A percentile compares a stretch with the other conserved stretches of the same genome.
phyloP scores from a whole-genome alignment of 148 eudicot genomes.

The Pharnaceum exiguum region DNA sequence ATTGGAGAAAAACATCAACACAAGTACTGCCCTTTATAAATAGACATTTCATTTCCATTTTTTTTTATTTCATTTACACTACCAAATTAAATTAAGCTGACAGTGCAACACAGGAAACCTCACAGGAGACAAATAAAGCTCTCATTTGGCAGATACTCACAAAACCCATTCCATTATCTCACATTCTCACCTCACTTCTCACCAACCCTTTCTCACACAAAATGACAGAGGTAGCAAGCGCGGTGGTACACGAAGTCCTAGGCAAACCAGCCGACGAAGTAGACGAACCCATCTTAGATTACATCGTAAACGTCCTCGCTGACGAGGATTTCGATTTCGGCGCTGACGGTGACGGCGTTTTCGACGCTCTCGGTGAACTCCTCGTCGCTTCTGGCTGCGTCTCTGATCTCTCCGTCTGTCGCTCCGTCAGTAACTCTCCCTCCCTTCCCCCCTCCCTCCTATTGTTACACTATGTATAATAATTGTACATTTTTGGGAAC shows the following conservation, averaged over 20 bases:
- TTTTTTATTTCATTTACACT: too few relatives aligned
- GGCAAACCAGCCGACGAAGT: conserved; percentile 57
- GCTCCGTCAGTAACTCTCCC: conserved; percentile 29
- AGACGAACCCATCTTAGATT: conserved; percentile 82
- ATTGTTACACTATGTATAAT: neutral
- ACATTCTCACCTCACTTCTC: too few relatives aligned
- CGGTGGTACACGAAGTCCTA: conserved; percentile 75
- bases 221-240: conserved; percentile 88
- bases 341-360: conserved; percentile 76
- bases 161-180: too few relatives aligned
- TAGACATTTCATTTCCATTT: too few relatives aligned
- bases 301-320: conserved; percentile 91
- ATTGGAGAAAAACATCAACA: too few relatives aligned
- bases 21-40: too few relatives aligned
- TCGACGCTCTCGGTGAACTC: conserved; percentile 90
- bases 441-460: neutral
- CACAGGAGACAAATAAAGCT: too few relatives aligned
- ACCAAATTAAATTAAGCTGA: too few relatives aligned
- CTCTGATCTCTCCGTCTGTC: conserved; percentile 66
- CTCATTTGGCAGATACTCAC: too few relatives aligned
- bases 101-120: too few relatives aligned
- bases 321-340: conserved; percentile 99
- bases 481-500: too few relatives aligned
- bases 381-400: conserved; percentile 83
- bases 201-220: neutral